Base-by-base conservation (phyloP, 768 basidiomycete species). In the Phlegmacium glaucopus region DNA sequence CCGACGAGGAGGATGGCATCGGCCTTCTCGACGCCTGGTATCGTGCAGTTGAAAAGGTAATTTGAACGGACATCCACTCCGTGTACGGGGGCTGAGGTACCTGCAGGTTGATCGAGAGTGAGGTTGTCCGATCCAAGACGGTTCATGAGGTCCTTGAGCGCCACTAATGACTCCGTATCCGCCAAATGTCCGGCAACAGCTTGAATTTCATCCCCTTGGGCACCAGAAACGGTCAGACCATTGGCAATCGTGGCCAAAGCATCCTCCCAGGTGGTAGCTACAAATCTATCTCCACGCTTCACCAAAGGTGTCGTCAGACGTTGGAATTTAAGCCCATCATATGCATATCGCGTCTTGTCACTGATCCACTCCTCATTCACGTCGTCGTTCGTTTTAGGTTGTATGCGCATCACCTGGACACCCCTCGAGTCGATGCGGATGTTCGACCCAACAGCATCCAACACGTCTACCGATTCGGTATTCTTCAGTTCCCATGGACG, bases 301-400 rank as follows among this genome's bases (percentile, higher is more conserved):
- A 97, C 71, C 36, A 98, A 78, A 2, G 96, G 96, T 0, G 85
- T 86, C 4, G 94, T 97, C 58, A 99, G 73, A 16, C 95, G 87
- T 66, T 99, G 96, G 77, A 92, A 95, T 60, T 83, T 83, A 27
- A 99, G 79, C 9, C 96, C 96, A 59, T 99, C 96, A 66, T 94
- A 89, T 1, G 95, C 90, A 66, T 93, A 94, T 48, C 96, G 89
- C 2, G 95, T 94, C 79, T 99, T 99, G 78, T 99, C 96, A 67
- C 80, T 93, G 65, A 99, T 95, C 96, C 96, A 98, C 67, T 99
- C 96, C 73, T 99, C 96, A 66, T 99, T 99, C 54, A 99, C 85
- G 56, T 96, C 90, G 67, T 98, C 96, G 64, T 97, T 98, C 42
- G 91, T 90, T 60, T 89, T 81, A 1, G 96, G 96, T 61, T 96